These are phyloP conservation scores for Wilhelminamyces savonicus DNA, from an alignment of 805 yeast genomes.

Conservation along the genomic window DNA sequence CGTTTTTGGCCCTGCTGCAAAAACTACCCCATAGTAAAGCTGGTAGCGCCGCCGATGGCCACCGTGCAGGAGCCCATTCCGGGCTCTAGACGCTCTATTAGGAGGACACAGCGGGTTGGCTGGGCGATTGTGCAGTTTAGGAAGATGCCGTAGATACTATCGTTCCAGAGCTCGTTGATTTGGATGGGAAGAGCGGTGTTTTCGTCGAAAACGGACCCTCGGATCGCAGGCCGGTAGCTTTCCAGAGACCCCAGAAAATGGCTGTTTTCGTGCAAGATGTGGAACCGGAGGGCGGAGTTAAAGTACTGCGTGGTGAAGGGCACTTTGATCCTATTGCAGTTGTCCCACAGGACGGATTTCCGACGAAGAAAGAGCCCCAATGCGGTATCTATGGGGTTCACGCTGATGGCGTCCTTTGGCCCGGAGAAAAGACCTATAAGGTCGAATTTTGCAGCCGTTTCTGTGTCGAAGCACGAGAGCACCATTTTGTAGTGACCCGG, in stretches of 20 bases:
- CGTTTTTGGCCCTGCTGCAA: no score
- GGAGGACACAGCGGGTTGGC: slow-evolving; percentile 28
- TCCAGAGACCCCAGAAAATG: slow-evolving; percentile 5
- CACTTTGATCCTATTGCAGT: slow-evolving; percentile 32
- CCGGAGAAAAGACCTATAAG: no score
- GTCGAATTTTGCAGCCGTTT: no score
- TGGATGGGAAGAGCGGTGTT: slow-evolving; percentile 20
- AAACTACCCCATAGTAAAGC: no score
- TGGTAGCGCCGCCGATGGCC: no score
- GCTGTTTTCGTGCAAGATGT: slow-evolving; percentile 14
- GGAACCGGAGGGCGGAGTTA: slow-evolving; percentile 17
- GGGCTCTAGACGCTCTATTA: slow-evolving; percentile 45
- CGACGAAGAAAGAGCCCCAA: slow-evolving; percentile 30
- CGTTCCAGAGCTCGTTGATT: slow-evolving; percentile 34
- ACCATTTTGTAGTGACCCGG: slow-evolving; percentile 40
- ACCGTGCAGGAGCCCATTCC: slow-evolving; percentile 38
- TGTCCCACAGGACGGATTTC: slow-evolving; percentile 30
- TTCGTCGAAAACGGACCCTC: slow-evolving; percentile 38
- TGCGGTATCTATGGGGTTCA: slow-evolving; percentile 14
- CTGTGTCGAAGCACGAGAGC: slow-evolving; percentile 39
- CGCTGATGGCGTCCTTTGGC: not conserved
- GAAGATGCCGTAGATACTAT: slow-evolving; percentile 39
- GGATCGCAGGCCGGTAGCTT: slow-evolving; percentile 39
- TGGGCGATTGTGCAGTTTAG: slow-evolving; percentile 19
- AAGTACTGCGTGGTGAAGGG: slow-evolving; percentile 16